Base-by-base conservation (phyloP, 164 flowering plant species). In the Aristolochia californica region DNA sequence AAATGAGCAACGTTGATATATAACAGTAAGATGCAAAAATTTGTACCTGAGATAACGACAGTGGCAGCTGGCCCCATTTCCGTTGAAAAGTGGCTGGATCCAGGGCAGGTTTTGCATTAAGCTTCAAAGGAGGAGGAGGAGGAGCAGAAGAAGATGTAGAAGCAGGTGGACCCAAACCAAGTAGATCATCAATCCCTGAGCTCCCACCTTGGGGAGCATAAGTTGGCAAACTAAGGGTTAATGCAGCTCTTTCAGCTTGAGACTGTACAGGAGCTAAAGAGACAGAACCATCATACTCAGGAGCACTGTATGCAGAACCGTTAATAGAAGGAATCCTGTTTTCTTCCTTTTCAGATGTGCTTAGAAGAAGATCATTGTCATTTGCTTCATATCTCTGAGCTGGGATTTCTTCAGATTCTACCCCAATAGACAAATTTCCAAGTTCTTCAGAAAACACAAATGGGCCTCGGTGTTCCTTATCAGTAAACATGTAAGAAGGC, bases 401-500 rank as follows among this genome's bases (percentile, higher is more conserved):
- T 54, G 80, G 69, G 58, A 77, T 77, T 43, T 72, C 83, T 26
- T 71, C 68, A 53, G 87, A 51, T 61, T 84, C 95, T 38, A 56
- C 73, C 48, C 79, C 83, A 62, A 90, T 66, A n/a, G 99, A 75
- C 66, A 94, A 53, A 72, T 72, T 80, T 44, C 85, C 93, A 64
- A 77, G 67, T 57, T 86, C 99, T 49, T 94, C 99, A 18, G 96
- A 85, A 65, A 94, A 88, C 64, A 85, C 95, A 74, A 90, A 90
- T 24, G 96, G 82, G 15, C 96, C 96, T 21, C 93, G 80, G 57
- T 94, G 88, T 69, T 94, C 97, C 72, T 90, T 94, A 62, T 94
- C 97, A 45, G 93, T 90, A 65, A 94, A 94, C 97, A 94, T 84
- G 77, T 85, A 94, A 28, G 97, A 90, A 5, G 97, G 99, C 99